Conservation (phyloP, 2,329 filamentous ascomycete genomes). For the Davidsoniella neocaledoniae region DNA sequence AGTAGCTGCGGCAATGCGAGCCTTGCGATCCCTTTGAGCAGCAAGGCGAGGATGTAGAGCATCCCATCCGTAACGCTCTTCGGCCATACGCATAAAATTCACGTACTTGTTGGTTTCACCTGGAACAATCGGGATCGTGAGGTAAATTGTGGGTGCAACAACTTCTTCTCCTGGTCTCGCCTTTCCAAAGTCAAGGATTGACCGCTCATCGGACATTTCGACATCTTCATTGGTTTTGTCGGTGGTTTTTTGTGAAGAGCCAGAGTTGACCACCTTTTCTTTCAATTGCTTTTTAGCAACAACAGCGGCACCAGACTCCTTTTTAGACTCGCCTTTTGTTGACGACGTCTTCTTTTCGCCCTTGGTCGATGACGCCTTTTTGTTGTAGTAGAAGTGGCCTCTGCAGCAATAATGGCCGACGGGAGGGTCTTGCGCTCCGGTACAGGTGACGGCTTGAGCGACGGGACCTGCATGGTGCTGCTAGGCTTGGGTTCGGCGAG, state of each 20-base stretch:
- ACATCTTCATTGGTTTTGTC: slow-evolving; percentile 37
- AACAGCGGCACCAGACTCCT: slow-evolving; percentile 26
- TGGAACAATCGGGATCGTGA: slow-evolving; percentile 58
- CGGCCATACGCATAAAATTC: slow-evolving; percentile 87
- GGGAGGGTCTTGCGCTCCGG: slow-evolving; percentile 11
- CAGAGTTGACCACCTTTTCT: slow-evolving; percentile 22
- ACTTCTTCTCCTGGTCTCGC: slow-evolving; percentile 41
- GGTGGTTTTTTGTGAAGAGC: slow-evolving; percentile 33
- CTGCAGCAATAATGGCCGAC: slow-evolving; percentile 1
- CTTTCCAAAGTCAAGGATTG: slow-evolving; percentile 45
- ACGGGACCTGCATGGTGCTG: slow-evolving; percentile 7
- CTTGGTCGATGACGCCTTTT: slow-evolving; percentile 18
- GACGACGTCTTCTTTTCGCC: slow-evolving; percentile 9
- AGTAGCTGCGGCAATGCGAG: slow-evolving; percentile 75
- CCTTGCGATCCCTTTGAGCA: slow-evolving; percentile 71
- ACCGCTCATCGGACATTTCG: slow-evolving; percentile 25
- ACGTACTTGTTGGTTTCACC: slow-evolving; percentile 79
- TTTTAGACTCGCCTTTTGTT: slow-evolving; percentile 29
- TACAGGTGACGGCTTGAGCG: slow-evolving; percentile 11
- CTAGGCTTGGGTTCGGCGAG: neutral
- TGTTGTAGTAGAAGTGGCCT: neutral
- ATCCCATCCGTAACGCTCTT: slow-evolving; percentile 87
- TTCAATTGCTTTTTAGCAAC: slow-evolving; percentile 11
- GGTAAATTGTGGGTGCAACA: slow-evolving; percentile 58
- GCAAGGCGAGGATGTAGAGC: slow-evolving; percentile 83